phyloP scores from a whole-genome alignment of 129 eudicot species.

The Chrysanthemum makinoi region DNA sequence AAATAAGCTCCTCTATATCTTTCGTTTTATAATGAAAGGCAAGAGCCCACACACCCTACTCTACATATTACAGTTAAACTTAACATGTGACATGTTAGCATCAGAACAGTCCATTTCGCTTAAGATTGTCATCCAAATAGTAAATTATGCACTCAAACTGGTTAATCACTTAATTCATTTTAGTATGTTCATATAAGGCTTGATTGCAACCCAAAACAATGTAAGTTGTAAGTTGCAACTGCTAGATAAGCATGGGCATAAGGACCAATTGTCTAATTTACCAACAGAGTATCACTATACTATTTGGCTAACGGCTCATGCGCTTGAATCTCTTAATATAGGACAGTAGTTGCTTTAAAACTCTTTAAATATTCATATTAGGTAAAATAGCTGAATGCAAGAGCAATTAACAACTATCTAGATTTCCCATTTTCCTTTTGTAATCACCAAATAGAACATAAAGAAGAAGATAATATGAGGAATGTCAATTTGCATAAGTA shows the following conservation, averaged over 20 bases:
- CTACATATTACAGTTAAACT: no score
- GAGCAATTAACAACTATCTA: neutral
- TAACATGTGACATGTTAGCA: no score
- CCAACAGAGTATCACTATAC: neutral
- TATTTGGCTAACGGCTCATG: no score
- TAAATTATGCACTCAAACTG: neutral
- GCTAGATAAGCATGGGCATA: neutral
- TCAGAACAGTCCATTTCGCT: no score
- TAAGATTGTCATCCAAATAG: neutral
- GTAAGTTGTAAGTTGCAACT: neutral
- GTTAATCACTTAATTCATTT: neutral
- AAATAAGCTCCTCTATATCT: no score
- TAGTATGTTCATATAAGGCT: neutral
- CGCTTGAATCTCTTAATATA: no score
- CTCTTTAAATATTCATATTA: neutral
- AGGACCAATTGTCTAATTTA: neutral
- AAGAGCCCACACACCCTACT: no score
- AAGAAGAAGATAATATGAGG: neutral
- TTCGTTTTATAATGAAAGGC: no score
- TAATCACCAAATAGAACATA: neutral
- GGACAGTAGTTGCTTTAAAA: neutral
- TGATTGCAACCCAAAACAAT: slow-evolving; percentile 2
- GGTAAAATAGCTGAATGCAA: slow-evolving; percentile 14
- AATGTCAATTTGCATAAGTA: no score
- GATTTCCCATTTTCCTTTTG: no score